Evolutionary conservation across 805 yeast genomes (phyloP), one percentile per base, ranked within the genome.

Genomic region (Suhomyces faveliae): DNA sequence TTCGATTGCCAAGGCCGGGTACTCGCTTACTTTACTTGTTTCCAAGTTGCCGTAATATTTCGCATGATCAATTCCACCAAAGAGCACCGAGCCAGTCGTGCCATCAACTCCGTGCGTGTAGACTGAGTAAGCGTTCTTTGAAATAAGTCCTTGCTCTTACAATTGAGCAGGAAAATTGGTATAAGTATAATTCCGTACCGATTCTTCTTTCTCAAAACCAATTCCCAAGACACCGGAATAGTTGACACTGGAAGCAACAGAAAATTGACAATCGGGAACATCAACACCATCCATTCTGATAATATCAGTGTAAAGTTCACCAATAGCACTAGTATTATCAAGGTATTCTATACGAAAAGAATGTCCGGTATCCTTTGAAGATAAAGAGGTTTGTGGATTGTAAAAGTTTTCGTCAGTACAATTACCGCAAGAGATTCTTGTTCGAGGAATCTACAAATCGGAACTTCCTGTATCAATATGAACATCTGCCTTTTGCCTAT

Each of bases 31-130:
- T 17, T 24, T 23, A 24, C 27, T 17, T 11, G 43, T 41, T 12
- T 15, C 37, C 29, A 42, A 33, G n/a, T 4, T 12, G 2, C 45
- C 45, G 4, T 7, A 5, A n/a, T 42, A 42, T 23, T 42, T 42
- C 7, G 45, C 45, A 19, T 42, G 45, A 15, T 42, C 45, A 13
- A 42, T 42, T 5, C 39, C 45, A 9, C 45, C 45, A 21, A 42
- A 42, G 19, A 42, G 21, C 1, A 42, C 13, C 2, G 38, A 11
- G 4, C 44, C 44, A 20, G 15, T 29, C 8, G 10, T 9, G 4
- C 9, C 21, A 4, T 8, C 8, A 11, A 15, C 27, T 4, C 20
- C 20, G 6, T 13, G 12, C 6, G 10, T 20, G 19, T 42, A 42
- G 2, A 42, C 13, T 2, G 45, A 42, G 29, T 42, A 41, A 8